phyloP scores from a whole-genome alignment of 257 asterid species.

The Avicennia marina region DNA sequence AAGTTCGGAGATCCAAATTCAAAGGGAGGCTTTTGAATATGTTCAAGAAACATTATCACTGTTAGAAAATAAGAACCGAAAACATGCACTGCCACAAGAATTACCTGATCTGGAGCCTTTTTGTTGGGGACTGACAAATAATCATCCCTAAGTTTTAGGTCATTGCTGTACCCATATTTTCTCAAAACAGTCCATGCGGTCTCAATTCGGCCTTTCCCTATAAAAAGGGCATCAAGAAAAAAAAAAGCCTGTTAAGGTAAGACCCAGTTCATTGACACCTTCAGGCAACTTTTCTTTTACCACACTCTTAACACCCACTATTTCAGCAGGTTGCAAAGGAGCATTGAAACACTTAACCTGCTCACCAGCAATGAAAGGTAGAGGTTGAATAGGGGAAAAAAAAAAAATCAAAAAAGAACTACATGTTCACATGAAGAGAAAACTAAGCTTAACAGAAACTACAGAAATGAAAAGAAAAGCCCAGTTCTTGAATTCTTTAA shows the following conservation, averaged over 20 bases:
- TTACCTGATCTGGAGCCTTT: conserved; percentile 91
- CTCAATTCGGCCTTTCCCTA: conserved; percentile 87
- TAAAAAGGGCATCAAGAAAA: conserved; percentile 85
- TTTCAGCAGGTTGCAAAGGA: conserved; percentile 86
- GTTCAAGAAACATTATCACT: too few relatives aligned
- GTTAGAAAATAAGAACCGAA: too few relatives aligned
- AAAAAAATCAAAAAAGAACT: too few relatives aligned
- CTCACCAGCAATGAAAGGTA: conserved; percentile 10
- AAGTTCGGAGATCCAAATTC: too few relatives aligned
- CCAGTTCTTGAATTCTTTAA: neutral
- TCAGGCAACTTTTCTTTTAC: conserved; percentile 82
- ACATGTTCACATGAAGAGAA: neutral
- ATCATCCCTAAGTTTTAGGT: conserved; percentile 72
- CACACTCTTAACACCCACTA: conserved; percentile 79
- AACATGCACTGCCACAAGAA: conserved; percentile 12
- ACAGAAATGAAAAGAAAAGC: neutral
- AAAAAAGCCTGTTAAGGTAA: conserved; percentile 87
- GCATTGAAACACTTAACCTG: conserved; percentile 91
- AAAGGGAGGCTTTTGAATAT: too few relatives aligned
- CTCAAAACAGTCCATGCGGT: conserved; percentile 89
- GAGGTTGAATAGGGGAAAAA: neutral
- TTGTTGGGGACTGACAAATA: conserved; percentile 59
- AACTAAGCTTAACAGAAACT: conserved; percentile 1
- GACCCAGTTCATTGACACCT: conserved; percentile 88
- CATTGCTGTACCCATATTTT: conserved; percentile 83